These are phyloP conservation scores for Candida maesae DNA, from an alignment of 805 yeast species.

Conservation along the genomic window DNA sequence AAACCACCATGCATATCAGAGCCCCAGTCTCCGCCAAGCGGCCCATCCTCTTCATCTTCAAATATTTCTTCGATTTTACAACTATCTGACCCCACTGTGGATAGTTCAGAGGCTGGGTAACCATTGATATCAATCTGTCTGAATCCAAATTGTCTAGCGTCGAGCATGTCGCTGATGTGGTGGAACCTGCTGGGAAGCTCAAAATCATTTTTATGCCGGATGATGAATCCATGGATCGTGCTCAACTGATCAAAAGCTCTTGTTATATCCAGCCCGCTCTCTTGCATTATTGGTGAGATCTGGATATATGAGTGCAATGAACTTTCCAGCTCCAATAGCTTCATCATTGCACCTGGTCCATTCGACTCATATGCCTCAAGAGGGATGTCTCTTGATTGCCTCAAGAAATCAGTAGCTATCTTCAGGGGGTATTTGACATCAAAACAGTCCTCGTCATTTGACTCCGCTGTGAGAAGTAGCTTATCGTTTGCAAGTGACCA, in stretches of 20 bases:
- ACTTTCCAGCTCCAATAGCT: slow-evolving; percentile 22
- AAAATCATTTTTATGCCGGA: slow-evolving; percentile 17
- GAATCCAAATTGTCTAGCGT: slow-evolving; percentile 13
- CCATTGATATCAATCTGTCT: slow-evolving; percentile 2
- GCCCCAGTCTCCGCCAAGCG: background rate
- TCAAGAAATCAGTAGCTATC: slow-evolving; percentile 20
- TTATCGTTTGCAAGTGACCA: slow-evolving; percentile 22
- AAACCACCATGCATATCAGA: no score
- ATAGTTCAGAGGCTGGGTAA: background rate
- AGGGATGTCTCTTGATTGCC: slow-evolving; percentile 14
- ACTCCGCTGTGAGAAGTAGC: slow-evolving; percentile 7
- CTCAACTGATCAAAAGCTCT: slow-evolving; percentile 21
- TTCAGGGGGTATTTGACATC: slow-evolving; percentile 18
- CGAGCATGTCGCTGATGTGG: slow-evolving; percentile 14
- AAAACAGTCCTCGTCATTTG: slow-evolving; percentile 10
- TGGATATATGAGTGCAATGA: slow-evolving; percentile 14
- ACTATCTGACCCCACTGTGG: no score
- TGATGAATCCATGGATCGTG: slow-evolving; percentile 16
- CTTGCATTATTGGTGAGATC: slow-evolving; percentile 6
- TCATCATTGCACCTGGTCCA: slow-evolving; percentile 23
- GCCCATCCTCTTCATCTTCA: slow-evolving; percentile 1
- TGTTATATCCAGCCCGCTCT: slow-evolving; percentile 6
- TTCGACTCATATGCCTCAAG: slow-evolving; percentile 23
- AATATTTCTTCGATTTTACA: slow-evolving; percentile 1
- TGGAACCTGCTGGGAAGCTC: slow-evolving; percentile 12